Conservation (phyloP, 2,329 filamentous ascomycete species). For the Paracorniculantispora psalliotae region DNA sequence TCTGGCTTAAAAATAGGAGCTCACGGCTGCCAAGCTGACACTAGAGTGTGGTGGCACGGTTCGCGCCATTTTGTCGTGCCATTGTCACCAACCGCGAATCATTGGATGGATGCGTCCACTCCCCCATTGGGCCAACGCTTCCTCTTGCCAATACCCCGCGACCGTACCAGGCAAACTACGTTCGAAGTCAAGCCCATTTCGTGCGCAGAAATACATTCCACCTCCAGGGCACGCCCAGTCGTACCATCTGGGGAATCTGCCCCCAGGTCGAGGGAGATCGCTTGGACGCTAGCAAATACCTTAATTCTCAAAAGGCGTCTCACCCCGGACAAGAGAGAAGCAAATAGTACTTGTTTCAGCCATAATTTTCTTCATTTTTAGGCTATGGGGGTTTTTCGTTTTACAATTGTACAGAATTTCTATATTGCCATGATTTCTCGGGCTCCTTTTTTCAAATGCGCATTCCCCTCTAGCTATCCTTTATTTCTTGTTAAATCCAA, state of each 20-base stretch:
- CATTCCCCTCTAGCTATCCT: slow-evolving; percentile 2
- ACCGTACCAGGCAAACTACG: background rate
- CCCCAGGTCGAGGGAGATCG: background rate
- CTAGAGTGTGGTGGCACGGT: too few species aligned
- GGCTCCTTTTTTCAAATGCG: background rate
- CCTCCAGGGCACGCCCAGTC: background rate
- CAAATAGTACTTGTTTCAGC: background rate
- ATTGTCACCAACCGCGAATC: too few species aligned
- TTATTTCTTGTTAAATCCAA: slow-evolving; percentile 62
- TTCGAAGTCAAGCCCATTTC: background rate
- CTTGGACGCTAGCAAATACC: background rate
- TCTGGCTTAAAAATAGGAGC: too few species aligned
- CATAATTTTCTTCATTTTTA: background rate
- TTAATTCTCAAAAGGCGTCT: background rate
- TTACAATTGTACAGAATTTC: slow-evolving; percentile 9
- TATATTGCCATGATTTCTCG: slow-evolving; percentile 9
- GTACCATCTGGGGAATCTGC: background rate
- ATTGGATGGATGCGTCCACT: too few species aligned
- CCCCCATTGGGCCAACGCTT: too few species aligned
- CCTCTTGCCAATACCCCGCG: too few species aligned
- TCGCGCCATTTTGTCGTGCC: too few species aligned
- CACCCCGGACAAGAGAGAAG: background rate
- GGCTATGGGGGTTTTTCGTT: background rate
- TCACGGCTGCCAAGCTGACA: too few species aligned
- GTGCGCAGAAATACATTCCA: background rate